These are phyloP conservation scores for Candida michaelii DNA, from an alignment of 805 yeast species.

Conservation along the genomic window DNA sequence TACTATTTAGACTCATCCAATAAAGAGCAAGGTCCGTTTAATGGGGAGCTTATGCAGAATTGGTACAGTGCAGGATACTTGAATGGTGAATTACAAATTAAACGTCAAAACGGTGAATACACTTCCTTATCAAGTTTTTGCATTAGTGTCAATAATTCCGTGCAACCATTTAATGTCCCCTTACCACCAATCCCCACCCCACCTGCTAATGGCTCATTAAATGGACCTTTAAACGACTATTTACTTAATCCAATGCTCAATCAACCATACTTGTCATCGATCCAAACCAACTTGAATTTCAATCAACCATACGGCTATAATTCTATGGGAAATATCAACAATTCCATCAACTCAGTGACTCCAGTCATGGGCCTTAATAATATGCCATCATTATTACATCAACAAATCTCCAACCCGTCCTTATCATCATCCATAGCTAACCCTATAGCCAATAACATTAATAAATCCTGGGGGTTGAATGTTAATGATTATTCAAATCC, in stretches of 20 bases:
- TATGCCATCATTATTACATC: constrained; percentile 39
- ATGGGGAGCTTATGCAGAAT: constrained; percentile 69
- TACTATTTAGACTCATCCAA: constrained; percentile 69
- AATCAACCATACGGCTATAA: constrained; percentile 3
- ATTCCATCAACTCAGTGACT: neutral
- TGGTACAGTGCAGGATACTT: constrained; percentile 71
- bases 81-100: constrained; percentile 50
- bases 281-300: constrained; percentile 6
- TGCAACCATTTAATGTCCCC: constrained; percentile 64
- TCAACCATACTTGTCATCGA: constrained; percentile 12
- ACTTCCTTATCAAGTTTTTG: constrained; percentile 55
- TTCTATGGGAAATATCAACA: neutral
- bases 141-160: constrained; percentile 44
- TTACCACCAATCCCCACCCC: constrained; percentile 32
- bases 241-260: constrained; percentile 15
- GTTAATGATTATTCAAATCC: constrained; percentile 22
- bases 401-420: constrained; percentile 29
- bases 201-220: constrained; percentile 19
- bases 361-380: neutral
- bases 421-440: constrained; percentile 24
- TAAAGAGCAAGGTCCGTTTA: constrained; percentile 79
- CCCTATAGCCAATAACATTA: constrained; percentile 11
- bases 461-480: constrained; percentile 43
- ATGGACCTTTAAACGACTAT: constrained; percentile 22
- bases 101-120: constrained; percentile 54